These are phyloP conservation scores for Phytophthora pistaciae DNA, from an alignment of 352 stramenopile species.

Conservation along the genomic window DNA sequence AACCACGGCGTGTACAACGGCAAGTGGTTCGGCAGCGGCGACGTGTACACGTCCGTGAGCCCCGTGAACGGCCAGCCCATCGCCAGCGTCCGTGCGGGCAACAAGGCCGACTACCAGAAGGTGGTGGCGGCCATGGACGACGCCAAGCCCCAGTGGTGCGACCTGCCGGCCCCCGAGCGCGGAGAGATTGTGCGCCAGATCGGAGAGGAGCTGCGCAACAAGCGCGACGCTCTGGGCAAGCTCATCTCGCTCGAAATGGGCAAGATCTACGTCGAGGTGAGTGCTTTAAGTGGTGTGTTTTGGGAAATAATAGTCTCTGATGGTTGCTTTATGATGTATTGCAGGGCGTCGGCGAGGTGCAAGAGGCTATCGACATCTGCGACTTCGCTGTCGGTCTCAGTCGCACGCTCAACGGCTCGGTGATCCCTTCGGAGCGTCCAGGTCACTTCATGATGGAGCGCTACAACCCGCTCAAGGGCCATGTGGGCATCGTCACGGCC, in stretches of 20 bases:
- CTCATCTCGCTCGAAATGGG: slow-evolving; percentile 95
- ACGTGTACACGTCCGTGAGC: slow-evolving; percentile 86
- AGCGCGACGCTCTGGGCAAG: slow-evolving; percentile 91
- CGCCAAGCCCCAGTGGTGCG: slow-evolving; percentile 87
- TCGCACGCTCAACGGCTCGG: slow-evolving; percentile 87
- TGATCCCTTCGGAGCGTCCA: slow-evolving; percentile 92
- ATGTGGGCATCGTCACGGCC: slow-evolving; percentile 94
- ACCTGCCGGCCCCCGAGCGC: slow-evolving; percentile 86
- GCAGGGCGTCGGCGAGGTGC: slow-evolving; percentile 92
- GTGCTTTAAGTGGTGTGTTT: background rate
- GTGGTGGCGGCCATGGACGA: slow-evolving; percentile 85
- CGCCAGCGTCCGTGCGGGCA: slow-evolving; percentile 84
- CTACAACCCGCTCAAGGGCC: slow-evolving; percentile 94
- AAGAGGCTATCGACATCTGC: slow-evolving; percentile 96
- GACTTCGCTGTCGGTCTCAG: slow-evolving; percentile 94
- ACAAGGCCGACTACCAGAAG: slow-evolving; percentile 84
- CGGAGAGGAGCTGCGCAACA: slow-evolving; percentile 88
- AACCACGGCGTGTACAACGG: slow-evolving; percentile 90
- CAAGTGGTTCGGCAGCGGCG: slow-evolving; percentile 88
- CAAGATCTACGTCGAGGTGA: slow-evolving; percentile 92
- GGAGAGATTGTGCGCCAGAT: slow-evolving; percentile 95
- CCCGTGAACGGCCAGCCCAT: slow-evolving; percentile 87
- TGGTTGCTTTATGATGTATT: slow-evolving; percentile 8
- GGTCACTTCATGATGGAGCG: slow-evolving; percentile 95
- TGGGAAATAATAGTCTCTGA: background rate